A percentile compares a stretch with the other conserved stretches of the same genome.
Conservation (phyloP, 2,329 filamentous ascomycete species). For the Orbilia javanica region DNA sequence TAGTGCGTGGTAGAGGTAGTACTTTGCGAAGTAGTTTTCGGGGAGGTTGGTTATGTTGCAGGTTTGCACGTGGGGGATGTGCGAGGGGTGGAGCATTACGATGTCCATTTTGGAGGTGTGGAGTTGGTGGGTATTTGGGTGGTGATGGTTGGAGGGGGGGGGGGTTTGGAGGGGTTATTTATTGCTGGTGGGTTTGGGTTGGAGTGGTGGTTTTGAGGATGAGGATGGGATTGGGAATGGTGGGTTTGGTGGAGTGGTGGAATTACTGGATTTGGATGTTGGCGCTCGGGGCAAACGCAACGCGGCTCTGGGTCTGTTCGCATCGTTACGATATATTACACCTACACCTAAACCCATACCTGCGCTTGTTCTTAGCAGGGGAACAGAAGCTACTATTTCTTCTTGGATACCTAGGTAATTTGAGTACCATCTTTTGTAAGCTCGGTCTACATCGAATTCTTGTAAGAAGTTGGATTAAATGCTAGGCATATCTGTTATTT, state of each 20-base stretch:
- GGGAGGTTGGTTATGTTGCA: constrained; percentile 99
- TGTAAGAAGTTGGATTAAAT: too few relatives aligned
- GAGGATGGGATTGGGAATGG: neutral
- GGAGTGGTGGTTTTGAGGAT: neutral
- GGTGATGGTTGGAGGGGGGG: neutral
- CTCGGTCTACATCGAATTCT: too few relatives aligned
- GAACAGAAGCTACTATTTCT: too few relatives aligned
- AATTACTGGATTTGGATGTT: constrained; percentile 7
- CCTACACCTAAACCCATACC: too few relatives aligned
- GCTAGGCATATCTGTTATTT: too few relatives aligned
- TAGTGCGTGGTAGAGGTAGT: constrained; percentile 98
- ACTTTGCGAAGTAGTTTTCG: constrained; percentile 99
- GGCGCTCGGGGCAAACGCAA: too few relatives aligned
- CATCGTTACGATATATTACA: too few relatives aligned
- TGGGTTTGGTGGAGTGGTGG: neutral
- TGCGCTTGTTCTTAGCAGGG: too few relatives aligned
- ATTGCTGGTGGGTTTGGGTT: too few relatives aligned
- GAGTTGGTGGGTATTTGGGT: neutral
- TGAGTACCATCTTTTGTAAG: too few relatives aligned
- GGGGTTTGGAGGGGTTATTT: neutral
- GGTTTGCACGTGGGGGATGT: constrained; percentile 93
- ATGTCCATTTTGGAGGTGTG: constrained; percentile 79
- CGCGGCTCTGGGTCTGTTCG: too few relatives aligned
- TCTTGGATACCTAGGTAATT: too few relatives aligned
- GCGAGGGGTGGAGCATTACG: constrained; percentile 82